These are phyloP conservation scores for Arabidopsis arenosa DNA, from an alignment of 345 rosid species.

Conservation along the genomic window DNA sequence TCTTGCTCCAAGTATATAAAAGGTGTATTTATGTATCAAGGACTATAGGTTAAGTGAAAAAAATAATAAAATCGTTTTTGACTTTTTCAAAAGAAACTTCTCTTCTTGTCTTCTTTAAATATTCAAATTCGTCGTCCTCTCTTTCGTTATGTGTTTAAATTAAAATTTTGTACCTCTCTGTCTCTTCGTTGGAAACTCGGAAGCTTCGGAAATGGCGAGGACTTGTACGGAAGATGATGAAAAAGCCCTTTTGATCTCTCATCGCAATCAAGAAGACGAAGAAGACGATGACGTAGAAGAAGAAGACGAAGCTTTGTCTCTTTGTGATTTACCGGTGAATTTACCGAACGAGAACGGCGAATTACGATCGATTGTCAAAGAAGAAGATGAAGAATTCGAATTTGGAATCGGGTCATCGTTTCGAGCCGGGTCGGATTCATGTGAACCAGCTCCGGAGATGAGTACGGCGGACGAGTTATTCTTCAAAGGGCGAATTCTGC, in stretches of 20 bases:
- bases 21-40: background rate
- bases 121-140: conserved; percentile 34
- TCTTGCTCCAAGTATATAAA: background rate
- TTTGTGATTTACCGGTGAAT: conserved; percentile 66
- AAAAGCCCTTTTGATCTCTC: conserved; percentile 37
- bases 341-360: conserved; percentile 22
- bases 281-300: conserved; percentile 40
- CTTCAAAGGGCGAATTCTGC: conserved; percentile 72
- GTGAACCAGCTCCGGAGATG: conserved; percentile 59
- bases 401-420: conserved; percentile 54
- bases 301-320: conserved; percentile 74
- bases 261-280: conserved; percentile 14
- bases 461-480: conserved; percentile 79
- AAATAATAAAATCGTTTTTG: conserved; percentile 9
- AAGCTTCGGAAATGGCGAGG: conserved; percentile 46
- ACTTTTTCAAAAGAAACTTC: conserved; percentile 40
- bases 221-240: conserved; percentile 43
- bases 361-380: background rate
- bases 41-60: conserved; percentile 10
- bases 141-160: conserved; percentile 33
- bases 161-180: conserved; percentile 44
- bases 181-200: conserved; percentile 39
- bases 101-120: conserved; percentile 30
- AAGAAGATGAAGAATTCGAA: conserved; percentile 59
- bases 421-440: conserved; percentile 45